phyloP scores from a whole-genome alignment of 2,329 filamentous ascomycete species.

The Cryoendolithus antarcticus region DNA sequence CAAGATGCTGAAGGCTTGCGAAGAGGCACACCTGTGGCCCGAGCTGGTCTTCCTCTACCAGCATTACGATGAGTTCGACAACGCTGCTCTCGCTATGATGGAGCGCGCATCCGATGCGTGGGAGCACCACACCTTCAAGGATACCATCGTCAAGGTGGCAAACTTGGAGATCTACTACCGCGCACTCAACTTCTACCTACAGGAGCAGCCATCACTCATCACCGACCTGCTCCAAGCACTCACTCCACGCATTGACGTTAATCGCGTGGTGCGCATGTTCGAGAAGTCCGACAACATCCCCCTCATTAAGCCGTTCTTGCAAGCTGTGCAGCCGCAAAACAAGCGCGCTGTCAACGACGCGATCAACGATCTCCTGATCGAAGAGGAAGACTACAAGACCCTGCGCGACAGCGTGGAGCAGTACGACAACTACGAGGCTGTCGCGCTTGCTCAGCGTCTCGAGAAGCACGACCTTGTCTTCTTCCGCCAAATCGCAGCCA shows the following conservation, averaged over 20 bases:
- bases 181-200: conserved; percentile 89
- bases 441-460: conserved; percentile 78
- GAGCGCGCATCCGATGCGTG: conserved; percentile 94
- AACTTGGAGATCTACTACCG: conserved; percentile 99
- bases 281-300: conserved; percentile 97
- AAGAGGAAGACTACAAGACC: conserved; percentile 99
- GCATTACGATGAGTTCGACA: conserved; percentile 97
- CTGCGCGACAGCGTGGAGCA: conserved; percentile 94
- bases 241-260: conserved; percentile 91
- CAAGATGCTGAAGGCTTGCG: conserved; percentile 86
- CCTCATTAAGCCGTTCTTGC: conserved; percentile 94
- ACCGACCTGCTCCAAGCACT: conserved; percentile 91
- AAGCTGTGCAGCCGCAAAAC: conserved; percentile 93
- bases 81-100: conserved; percentile 93
- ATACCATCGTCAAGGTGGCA: conserved; percentile 92
- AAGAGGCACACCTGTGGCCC: conserved; percentile 92
- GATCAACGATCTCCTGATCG: conserved; percentile 93
- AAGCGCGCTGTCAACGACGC: conserved; percentile 97
- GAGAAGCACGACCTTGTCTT: conserved; percentile 98
- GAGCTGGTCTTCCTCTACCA: conserved; percentile 96
- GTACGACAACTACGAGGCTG: conserved; percentile 97
- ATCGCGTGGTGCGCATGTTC: conserved; percentile 98
- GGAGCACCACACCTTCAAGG: conserved; percentile 99
- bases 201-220: conserved; percentile 87
- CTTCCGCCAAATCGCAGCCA: conserved; percentile 97